These are phyloP conservation scores for Claviceps quebecensis DNA, from an alignment of 2,329 filamentous ascomycete genomes.

Conservation along the genomic window DNA sequence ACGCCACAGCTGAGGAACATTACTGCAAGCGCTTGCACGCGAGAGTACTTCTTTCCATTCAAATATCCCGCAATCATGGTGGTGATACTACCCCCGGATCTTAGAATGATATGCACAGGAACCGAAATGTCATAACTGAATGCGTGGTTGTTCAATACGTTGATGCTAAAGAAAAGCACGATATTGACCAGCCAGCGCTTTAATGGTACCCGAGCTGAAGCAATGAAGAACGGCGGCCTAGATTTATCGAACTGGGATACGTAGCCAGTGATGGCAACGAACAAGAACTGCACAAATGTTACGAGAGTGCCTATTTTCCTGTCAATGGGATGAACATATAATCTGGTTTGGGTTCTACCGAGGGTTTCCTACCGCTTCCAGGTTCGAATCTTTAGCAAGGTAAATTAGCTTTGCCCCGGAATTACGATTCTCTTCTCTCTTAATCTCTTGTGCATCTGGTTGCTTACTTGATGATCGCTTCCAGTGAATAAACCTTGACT, in stretches of 20 bases:
- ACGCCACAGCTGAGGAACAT: conserved; percentile 74
- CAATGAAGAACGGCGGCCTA: conserved; percentile 57
- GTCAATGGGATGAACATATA: conserved; percentile 2
- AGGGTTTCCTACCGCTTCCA: conserved; percentile 49
- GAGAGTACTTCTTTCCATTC: conserved; percentile 73
- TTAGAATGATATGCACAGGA: conserved; percentile 89
- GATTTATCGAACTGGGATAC: conserved; percentile 58
- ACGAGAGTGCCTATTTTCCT: conserved; percentile 54
- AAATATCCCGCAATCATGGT: conserved; percentile 85
- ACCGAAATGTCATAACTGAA: conserved; percentile 96
- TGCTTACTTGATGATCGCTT: conserved; percentile 83
- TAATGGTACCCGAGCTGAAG: conserved; percentile 67
- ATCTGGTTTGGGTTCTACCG: background rate
- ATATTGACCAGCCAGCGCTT: conserved; percentile 81
- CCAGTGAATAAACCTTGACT: conserved; percentile 77
- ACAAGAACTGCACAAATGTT: conserved; percentile 79
- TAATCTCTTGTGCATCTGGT: background rate
- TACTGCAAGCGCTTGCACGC: conserved; percentile 68
- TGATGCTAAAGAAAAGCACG: conserved; percentile 80
- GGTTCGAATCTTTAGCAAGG: conserved; percentile 53
- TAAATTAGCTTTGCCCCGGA: background rate
- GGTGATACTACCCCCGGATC: conserved; percentile 89
- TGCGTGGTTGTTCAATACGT: conserved; percentile 92
- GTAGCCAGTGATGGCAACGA: conserved; percentile 67
- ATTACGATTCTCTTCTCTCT: background rate